Conservation (phyloP, 768 basidiomycete species). For the Candolleomyces eurysporus region DNA sequence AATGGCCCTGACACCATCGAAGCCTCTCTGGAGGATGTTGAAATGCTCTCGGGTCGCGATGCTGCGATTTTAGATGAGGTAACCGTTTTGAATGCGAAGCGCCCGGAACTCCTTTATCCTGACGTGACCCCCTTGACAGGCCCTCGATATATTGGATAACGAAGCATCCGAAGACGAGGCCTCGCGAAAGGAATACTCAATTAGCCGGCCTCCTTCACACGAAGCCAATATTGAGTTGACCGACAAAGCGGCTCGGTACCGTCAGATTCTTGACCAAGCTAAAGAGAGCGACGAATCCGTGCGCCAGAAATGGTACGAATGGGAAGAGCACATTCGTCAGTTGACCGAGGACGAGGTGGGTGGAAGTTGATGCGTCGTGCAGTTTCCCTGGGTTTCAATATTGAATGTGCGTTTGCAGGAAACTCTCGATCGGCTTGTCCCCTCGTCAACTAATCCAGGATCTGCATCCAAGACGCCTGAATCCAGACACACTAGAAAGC, state of each 20-base stretch:
- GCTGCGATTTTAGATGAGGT: conserved; percentile 74
- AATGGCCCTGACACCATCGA: conserved; percentile 75
- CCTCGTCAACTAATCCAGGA: conserved; percentile 53
- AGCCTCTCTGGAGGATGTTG: conserved; percentile 69
- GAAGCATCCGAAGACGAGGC: conserved; percentile 87
- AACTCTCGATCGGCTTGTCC: conserved; percentile 64
- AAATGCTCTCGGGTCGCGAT: conserved; percentile 62
- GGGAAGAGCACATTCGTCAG: conserved; percentile 70
- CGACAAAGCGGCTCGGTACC: conserved; percentile 68
- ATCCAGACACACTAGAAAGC: conserved; percentile 51
- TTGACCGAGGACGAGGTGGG: conserved; percentile 68
- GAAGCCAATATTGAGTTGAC: conserved; percentile 76
- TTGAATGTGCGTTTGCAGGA: conserved; percentile 28
- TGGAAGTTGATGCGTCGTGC: conserved; percentile 12
- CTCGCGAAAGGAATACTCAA: conserved; percentile 46
- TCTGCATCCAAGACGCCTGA: conserved; percentile 31
- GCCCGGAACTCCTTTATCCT: neutral
- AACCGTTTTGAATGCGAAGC: neutral
- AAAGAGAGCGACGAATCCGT: conserved; percentile 74
- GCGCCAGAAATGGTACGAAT: conserved; percentile 83
- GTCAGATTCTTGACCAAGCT: conserved; percentile 70
- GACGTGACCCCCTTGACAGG: conserved; percentile 39
- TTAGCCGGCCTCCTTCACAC: conserved; percentile 65
- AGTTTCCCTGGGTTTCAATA: no score
- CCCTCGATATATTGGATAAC: conserved; percentile 85